Evolutionary conservation across 2,329 filamentous ascomycete species (phyloP).

Genomic region (Hypoxylon sp.): DNA sequence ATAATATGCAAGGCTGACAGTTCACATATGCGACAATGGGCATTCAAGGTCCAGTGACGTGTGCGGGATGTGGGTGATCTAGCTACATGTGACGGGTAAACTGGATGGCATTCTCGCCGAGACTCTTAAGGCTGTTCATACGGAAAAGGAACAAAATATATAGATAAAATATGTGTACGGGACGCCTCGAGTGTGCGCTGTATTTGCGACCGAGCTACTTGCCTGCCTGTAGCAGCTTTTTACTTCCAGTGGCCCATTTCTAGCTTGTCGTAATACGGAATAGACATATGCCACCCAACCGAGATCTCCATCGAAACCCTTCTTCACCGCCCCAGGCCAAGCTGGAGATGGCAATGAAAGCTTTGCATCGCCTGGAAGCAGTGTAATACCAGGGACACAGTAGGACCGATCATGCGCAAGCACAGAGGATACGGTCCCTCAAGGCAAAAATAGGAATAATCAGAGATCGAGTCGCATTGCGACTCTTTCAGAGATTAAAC

Average conservation of each 20-base stretch:
- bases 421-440: constrained; percentile 65
- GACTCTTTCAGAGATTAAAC: too few relatives aligned
- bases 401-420: constrained; percentile 72
- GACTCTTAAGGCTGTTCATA: too few relatives aligned
- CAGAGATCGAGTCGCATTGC: constrained; percentile 71
- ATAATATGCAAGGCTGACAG: neutral
- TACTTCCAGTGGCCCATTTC: too few relatives aligned
- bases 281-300: too few relatives aligned
- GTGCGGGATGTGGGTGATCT: neutral
- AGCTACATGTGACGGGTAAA: neutral
- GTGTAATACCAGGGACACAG: constrained; percentile 80
- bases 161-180: too few relatives aligned
- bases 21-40: neutral
- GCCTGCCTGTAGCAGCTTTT: too few relatives aligned
- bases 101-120: too few relatives aligned
- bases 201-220: too few relatives aligned
- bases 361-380: constrained; percentile 63
- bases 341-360: constrained; percentile 66
- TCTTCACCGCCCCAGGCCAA: constrained; percentile 63
- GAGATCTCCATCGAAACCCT: too few relatives aligned
- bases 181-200: too few relatives aligned
- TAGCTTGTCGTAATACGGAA: too few relatives aligned
- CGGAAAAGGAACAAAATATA: too few relatives aligned
- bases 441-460: constrained; percentile 83
- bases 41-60: neutral